Conservation (phyloP, 805 yeast genomes). For the Allodekkera sacchari region DNA sequence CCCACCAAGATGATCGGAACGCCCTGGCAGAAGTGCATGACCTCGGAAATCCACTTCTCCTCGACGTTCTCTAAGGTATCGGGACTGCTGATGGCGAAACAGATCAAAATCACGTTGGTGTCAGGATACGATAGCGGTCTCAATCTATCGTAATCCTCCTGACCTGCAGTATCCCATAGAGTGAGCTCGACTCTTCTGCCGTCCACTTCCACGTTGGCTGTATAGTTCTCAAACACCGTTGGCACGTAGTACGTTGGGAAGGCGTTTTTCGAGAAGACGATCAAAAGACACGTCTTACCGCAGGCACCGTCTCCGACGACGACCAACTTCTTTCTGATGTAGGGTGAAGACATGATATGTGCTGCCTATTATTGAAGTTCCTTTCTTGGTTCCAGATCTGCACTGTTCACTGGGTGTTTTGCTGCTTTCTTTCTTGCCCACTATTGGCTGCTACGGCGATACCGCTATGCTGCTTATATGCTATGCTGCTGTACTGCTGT, state of each 20-base stretch:
- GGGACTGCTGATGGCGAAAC: slow-evolving; percentile 86
- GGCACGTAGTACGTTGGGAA: slow-evolving; percentile 95
- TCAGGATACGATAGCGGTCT: slow-evolving; percentile 91
- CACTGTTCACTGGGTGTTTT: no score
- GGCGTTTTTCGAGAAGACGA: slow-evolving; percentile 78
- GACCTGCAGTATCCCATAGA: slow-evolving; percentile 98
- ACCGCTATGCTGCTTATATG: no score
- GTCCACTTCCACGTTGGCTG: slow-evolving; percentile 89
- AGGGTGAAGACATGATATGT: slow-evolving; percentile 18
- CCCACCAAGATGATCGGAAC: slow-evolving; percentile 90
- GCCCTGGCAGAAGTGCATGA: slow-evolving; percentile 87
- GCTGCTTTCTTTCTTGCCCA: no score
- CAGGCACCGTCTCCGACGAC: slow-evolving; percentile 98
- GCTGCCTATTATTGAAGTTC: no score
- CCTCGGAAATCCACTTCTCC: slow-evolving; percentile 95
- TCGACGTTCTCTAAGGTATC: slow-evolving; percentile 90
- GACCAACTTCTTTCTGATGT: slow-evolving; percentile 73
- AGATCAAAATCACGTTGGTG: slow-evolving; percentile 82
- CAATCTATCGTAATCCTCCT: slow-evolving; percentile 92
- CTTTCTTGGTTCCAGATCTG: no score
- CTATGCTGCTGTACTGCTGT: no score
- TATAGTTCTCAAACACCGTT: slow-evolving; percentile 95
- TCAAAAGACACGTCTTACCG: slow-evolving; percentile 89
- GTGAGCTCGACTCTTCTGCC: slow-evolving; percentile 91
- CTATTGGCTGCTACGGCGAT: not conserved